Conservation (phyloP, 768 basidiomycete genomes). For the Mrakia blollopis region DNA sequence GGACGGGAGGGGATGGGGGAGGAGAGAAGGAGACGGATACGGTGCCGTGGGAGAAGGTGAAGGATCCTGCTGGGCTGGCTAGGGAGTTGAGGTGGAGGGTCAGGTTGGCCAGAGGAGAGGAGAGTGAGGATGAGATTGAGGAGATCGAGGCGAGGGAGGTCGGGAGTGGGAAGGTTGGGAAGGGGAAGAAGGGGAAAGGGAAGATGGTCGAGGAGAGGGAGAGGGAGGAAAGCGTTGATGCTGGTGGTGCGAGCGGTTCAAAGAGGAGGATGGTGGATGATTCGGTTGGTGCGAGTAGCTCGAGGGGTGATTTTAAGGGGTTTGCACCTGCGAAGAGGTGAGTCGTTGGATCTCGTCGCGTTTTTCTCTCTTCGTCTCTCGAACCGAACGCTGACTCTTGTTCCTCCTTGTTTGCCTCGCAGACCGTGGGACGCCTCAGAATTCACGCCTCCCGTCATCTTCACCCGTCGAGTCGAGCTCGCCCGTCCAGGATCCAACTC, state of each 20-base stretch:
- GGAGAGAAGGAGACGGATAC: conserved; percentile 73
- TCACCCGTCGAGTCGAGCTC: conserved; percentile 17
- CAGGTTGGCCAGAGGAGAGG: conserved; percentile 42
- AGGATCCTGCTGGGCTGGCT: conserved; percentile 73
- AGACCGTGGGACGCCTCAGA: conserved; percentile 18
- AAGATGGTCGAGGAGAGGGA: background rate
- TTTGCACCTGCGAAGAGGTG: background rate
- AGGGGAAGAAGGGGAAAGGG: conserved; percentile 1
- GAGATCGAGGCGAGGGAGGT: no score
- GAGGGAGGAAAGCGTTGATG: background rate
- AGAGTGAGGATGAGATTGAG: conserved; percentile 36
- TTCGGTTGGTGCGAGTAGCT: background rate
- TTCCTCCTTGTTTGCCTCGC: no score
- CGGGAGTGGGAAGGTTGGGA: background rate
- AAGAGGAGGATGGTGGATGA: conserved; percentile 1
- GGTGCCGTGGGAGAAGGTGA: conserved; percentile 72
- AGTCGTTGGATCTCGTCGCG: background rate
- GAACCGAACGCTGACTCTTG: background rate
- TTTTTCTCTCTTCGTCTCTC: background rate
- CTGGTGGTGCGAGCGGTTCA: background rate
- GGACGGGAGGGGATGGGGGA: conserved; percentile 59
- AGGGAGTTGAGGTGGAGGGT: conserved; percentile 82
- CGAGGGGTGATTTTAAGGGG: background rate
- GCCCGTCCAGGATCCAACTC: conserved; percentile 15
- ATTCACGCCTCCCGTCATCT: conserved; percentile 3